Conservation (phyloP, 148 eudicot genomes). For the Rhododendron mucronatum region DNA sequence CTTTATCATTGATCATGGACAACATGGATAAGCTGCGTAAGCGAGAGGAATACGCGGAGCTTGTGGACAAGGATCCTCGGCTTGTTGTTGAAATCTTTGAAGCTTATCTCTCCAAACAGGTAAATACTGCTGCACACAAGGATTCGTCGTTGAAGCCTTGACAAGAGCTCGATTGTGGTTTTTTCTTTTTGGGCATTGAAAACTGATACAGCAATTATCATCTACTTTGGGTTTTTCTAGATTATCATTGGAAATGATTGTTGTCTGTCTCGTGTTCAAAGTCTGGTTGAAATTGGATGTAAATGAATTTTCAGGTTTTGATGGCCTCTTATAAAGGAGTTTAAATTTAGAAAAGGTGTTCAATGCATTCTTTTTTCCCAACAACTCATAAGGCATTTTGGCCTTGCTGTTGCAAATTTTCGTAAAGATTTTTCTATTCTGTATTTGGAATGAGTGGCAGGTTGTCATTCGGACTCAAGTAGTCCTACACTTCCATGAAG, state of each 20-base stretch:
- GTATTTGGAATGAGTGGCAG: too few species aligned
- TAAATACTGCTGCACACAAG: constrained; percentile 57
- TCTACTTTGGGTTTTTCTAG: background rate
- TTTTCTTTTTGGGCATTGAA: background rate
- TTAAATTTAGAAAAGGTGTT: background rate
- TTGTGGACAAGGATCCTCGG: constrained; percentile 77
- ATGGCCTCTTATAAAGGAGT: background rate
- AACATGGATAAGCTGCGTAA: constrained; percentile 69
- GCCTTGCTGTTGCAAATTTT: too few species aligned
- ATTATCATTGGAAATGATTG: background rate
- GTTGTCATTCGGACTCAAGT: too few species aligned
- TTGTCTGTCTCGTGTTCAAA: background rate
- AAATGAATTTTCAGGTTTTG: constrained; percentile 3
- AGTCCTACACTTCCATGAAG: too few species aligned
- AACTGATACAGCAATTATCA: background rate
- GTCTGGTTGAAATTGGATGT: constrained; percentile 8
- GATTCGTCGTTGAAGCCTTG: constrained; percentile 16
- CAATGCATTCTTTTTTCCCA: background rate
- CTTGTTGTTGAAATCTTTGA: constrained; percentile 75
- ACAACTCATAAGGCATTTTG: background rate
- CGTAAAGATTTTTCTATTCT: background rate
- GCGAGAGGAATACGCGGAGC: constrained; percentile 62
- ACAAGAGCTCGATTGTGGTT: background rate
- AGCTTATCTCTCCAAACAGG: constrained; percentile 69
- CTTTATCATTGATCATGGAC: constrained; percentile 60